Percentiles rank a stretch among this genome's conserved stretches.
These are phyloP conservation scores for Rusavskia elegans DNA, from an alignment of 495 filamentous ascomycete genomes.

Conservation along the genomic window DNA sequence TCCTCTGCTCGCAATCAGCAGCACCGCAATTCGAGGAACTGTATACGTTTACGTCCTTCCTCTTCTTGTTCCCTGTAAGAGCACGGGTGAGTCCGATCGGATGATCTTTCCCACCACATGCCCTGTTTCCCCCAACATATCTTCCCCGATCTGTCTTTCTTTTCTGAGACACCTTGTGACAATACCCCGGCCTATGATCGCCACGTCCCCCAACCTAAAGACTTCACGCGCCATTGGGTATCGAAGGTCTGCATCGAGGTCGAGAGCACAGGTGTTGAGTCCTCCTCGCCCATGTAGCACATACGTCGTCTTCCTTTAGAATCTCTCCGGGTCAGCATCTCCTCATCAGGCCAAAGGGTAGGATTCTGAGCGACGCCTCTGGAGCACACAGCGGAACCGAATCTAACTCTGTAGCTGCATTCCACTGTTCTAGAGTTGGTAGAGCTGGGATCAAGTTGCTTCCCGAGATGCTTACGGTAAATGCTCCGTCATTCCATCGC, in stretches of 20 bases:
- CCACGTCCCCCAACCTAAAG: neutral
- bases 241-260: neutral
- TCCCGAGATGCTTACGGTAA: too few species aligned
- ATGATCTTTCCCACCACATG: neutral
- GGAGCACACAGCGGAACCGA: too few species aligned
- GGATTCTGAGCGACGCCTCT: too few species aligned
- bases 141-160: neutral
- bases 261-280: neutral
- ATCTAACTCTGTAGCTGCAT: too few species aligned
- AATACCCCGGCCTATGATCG: neutral
- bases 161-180: neutral
- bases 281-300: neutral
- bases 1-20: neutral
- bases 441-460: too few species aligned
- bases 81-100: neutral
- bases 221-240: neutral
- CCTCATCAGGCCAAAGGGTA: too few species aligned
- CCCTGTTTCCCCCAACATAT: neutral
- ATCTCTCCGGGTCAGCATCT: too few species aligned
- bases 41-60: neutral
- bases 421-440: too few species aligned
- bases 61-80: neutral
- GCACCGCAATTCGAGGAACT: neutral
- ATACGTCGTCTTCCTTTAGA: neutral
- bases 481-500: neutral